Base-by-base conservation (phyloP, 192 early-diverging fungal genomes). In the Jimgerdemannia lactiflua region DNA sequence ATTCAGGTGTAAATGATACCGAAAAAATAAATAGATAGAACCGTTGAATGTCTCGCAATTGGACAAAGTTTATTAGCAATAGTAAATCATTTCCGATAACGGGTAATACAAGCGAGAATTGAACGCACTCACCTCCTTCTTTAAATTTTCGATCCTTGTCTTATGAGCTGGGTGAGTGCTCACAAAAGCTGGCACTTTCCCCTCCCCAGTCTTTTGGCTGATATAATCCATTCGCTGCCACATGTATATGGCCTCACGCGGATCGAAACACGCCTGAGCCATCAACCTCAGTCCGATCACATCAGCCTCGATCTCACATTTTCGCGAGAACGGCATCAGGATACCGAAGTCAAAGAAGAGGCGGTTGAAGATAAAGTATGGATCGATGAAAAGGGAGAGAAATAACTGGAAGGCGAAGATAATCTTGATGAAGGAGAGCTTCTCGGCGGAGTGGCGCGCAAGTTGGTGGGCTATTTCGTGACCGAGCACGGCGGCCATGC, bases 401-500 rank as follows among this genome's bases (percentile, higher is more conserved):
- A 91, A 69, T 9, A 94, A 9, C 65, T 91, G 90, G 4, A 86
- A 7, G n/a, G 92, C 65, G 19, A 90, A 49, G 0, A 91, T 39
- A 4, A 96, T 80, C 75, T 91, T 92, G 18, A 85, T 79, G 65
- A 89, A 91, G 42, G 92, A 94, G 64, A 98, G 82, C 74, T 97
- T 95, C 71, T 99, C 97, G 3, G 94, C 95, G 40, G 90, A 89
- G 78, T 99, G 97, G 17, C 96, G 90, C 0, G 96, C 96, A 14
- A 96, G 49, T 74, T 95, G 94, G 83, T 99, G 97, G 1, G 94
- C 95, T 70, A 97, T 93, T 80, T 99, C 98, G 77, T 99, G 98
- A 1, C 95, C 93, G 29, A 99, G 77, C 3, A 99, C 95, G 1
- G 97, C 93, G 4, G 98, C 98, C 79, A 99, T 77, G 8, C 95